Percentiles rank a stretch among this genome's conserved stretches.
These are phyloP conservation scores for Scleroderma citrinum DNA, from an alignment of 768 basidiomycete species.

Conservation along the genomic window DNA sequence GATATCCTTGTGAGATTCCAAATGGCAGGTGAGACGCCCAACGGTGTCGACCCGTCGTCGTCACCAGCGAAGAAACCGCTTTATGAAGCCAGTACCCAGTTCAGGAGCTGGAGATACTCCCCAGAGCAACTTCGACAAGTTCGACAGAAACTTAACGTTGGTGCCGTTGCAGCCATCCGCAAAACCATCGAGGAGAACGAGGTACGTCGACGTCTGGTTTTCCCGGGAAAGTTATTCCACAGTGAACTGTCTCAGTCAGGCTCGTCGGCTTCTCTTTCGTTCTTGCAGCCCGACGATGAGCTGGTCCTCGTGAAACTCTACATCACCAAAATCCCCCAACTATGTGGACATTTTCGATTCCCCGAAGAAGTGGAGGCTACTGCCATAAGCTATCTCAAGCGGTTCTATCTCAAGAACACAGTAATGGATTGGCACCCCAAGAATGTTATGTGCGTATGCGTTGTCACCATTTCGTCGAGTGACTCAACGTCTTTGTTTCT, in stretches of 20 bases:
- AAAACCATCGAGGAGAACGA: constrained; percentile 53
- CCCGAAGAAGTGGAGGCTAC: constrained; percentile 93
- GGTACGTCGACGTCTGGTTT: not conserved
- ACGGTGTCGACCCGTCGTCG: not conserved
- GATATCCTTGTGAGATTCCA: no score
- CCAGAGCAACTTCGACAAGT: constrained; percentile 52
- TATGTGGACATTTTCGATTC: constrained; percentile 82
- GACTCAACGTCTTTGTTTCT: not conserved
- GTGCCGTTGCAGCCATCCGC: constrained; percentile 72
- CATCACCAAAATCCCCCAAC: constrained; percentile 73
- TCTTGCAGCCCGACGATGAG: constrained; percentile 61
- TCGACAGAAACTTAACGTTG: constrained; percentile 63
- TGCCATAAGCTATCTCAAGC: constrained; percentile 85
- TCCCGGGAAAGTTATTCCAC: not conserved
- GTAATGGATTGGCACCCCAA: constrained; percentile 99
- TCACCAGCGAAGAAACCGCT: constrained; percentile 33
- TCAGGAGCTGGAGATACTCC: constrained; percentile 86
- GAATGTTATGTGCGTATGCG: constrained; percentile 82
- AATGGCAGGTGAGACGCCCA: no score
- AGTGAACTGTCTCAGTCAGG: constrained; percentile 37
- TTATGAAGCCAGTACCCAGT: constrained; percentile 79
- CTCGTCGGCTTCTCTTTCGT: constrained; percentile 61
- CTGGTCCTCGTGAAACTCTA: constrained; percentile 85
- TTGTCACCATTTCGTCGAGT: not conserved
- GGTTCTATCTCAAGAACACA: constrained; percentile 96